A percentile compares a stretch with the other conserved stretches of the same genome.
Evolutionary conservation across 805 yeast species (phyloP).

Genomic region (Maudiozyma saulgeensis): DNA sequence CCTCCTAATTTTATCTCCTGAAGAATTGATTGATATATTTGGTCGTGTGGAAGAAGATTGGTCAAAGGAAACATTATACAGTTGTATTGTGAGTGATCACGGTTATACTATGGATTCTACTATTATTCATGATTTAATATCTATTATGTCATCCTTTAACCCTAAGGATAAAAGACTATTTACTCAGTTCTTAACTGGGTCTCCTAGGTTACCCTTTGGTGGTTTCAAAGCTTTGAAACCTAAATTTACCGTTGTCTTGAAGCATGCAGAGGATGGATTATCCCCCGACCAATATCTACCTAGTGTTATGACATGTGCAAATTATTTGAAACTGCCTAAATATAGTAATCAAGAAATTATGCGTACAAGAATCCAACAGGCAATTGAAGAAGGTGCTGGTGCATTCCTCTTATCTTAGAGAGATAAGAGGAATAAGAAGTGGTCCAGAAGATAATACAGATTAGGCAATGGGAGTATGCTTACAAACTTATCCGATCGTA

Average conservation of each 20-base stretch:
- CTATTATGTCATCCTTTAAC: conserved; percentile 48
- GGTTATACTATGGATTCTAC: conserved; percentile 70
- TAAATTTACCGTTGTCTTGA: conserved; percentile 76
- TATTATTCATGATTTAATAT: conserved; percentile 51
- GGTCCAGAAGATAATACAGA: conserved; percentile 30
- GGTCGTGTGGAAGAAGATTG: conserved; percentile 86
- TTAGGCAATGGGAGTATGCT: background rate
- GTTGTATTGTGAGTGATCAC: conserved; percentile 74
- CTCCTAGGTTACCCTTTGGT: conserved; percentile 88
- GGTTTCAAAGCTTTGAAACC: conserved; percentile 82
- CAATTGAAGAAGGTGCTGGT: conserved; percentile 81
- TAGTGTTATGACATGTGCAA: conserved; percentile 97
- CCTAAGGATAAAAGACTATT: conserved; percentile 56
- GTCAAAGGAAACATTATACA: conserved; percentile 51
- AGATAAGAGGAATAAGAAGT: background rate
- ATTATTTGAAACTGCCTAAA: conserved; percentile 81
- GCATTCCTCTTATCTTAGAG: conserved; percentile 66
- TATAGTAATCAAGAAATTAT: conserved; percentile 58
- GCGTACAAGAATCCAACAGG: conserved; percentile 49
- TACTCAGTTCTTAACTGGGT: conserved; percentile 82
- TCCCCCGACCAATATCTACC: conserved; percentile 77
- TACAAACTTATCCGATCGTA: too few relatives aligned
- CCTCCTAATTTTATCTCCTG: conserved; percentile 58
- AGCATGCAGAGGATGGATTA: conserved; percentile 62
- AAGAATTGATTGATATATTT: conserved; percentile 60